phyloP scores from a whole-genome alignment of 768 basidiomycete species.

The Boletus rufocinnamomeus region DNA sequence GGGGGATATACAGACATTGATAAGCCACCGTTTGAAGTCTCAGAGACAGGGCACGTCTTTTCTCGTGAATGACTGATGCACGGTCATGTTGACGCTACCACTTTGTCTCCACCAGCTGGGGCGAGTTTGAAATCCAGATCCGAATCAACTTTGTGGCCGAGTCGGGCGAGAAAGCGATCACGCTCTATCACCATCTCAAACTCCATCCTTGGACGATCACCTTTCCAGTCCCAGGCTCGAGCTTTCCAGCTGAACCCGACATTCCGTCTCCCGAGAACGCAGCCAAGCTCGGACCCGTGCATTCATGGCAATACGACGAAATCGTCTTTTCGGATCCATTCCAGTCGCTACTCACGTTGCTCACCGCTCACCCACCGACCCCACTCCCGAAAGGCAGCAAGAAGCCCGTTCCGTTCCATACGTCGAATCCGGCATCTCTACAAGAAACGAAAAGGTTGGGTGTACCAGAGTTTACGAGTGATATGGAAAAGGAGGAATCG shows the following conservation, averaged over 20 bases:
- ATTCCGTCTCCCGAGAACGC: conserved; percentile 69
- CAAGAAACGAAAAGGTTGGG: conserved; percentile 65
- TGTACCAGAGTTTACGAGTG: conserved; percentile 79
- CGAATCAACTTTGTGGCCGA: conserved; percentile 88
- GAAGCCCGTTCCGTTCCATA: conserved; percentile 72
- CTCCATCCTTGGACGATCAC: conserved; percentile 83
- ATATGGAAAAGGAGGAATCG: conserved; percentile 87
- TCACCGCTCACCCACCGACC: conserved; percentile 83
- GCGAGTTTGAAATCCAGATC: conserved; percentile 96
- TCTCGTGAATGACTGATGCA: not conserved
- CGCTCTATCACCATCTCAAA: conserved; percentile 91
- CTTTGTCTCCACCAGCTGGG: conserved; percentile 63
- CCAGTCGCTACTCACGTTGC: conserved; percentile 77
- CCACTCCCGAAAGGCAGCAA: conserved; percentile 63
- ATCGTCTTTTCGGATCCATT: conserved; percentile 95
- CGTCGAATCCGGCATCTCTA: conserved; percentile 57
- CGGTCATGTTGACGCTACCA: not conserved
- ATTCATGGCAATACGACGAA: conserved; percentile 99
- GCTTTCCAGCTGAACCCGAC: conserved; percentile 52
- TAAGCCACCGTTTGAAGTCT: conserved; percentile 90
- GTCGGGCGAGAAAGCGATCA: conserved; percentile 87
- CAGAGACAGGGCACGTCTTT: conserved; percentile 82
- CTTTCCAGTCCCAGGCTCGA: conserved; percentile 18
- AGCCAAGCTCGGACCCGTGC: conserved; percentile 73
- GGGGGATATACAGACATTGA: conserved; percentile 66